Evolutionary conservation across 116 monocot genomes (phyloP).

Genomic region (Posidonia oceanica): DNA sequence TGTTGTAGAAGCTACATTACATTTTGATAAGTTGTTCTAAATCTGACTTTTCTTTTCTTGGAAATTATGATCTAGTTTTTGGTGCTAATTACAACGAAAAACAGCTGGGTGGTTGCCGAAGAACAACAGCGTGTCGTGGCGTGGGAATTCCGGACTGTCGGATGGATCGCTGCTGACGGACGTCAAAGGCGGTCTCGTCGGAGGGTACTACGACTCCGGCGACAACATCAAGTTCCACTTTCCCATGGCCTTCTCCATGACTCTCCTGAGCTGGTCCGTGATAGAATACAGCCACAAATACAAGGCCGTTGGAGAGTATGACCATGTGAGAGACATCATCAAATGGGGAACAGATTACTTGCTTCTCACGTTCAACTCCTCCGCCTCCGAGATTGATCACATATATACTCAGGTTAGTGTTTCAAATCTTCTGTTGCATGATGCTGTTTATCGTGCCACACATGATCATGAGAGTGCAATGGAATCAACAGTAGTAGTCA

Average conservation of each 20-base stretch:
- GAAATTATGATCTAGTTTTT: too few relatives aligned
- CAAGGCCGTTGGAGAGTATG: slow-evolving; percentile 55
- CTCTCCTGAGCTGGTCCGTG: slow-evolving; percentile 68
- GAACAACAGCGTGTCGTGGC: slow-evolving; percentile 63
- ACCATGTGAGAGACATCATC: slow-evolving; percentile 73
- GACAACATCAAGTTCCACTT: slow-evolving; percentile 89
- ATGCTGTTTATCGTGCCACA: too few relatives aligned
- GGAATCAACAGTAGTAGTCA: too few relatives aligned
- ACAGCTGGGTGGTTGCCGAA: slow-evolving; percentile 62
- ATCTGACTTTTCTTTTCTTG: too few relatives aligned
- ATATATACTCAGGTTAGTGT: slow-evolving; percentile 52
- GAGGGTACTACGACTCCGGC: slow-evolving; percentile 85
- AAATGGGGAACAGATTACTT: slow-evolving; percentile 86
- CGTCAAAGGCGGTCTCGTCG: slow-evolving; percentile 64
- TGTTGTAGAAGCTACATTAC: too few relatives aligned
- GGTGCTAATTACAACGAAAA: too few relatives aligned
- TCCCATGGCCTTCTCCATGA: slow-evolving; percentile 89
- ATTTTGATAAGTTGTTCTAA: too few relatives aligned
- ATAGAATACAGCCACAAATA: slow-evolving; percentile 70
- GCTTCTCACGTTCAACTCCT: slow-evolving; percentile 70
- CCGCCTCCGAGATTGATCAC: slow-evolving; percentile 33
- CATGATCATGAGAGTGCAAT: too few relatives aligned
- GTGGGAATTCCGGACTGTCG: slow-evolving; percentile 52
- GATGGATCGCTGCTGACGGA: slow-evolving; percentile 33
- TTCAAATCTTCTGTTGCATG: too few relatives aligned